Base-by-base conservation (phyloP, 108 stramenopile genomes). In the Pseudonitzschia delicatissima region DNA sequence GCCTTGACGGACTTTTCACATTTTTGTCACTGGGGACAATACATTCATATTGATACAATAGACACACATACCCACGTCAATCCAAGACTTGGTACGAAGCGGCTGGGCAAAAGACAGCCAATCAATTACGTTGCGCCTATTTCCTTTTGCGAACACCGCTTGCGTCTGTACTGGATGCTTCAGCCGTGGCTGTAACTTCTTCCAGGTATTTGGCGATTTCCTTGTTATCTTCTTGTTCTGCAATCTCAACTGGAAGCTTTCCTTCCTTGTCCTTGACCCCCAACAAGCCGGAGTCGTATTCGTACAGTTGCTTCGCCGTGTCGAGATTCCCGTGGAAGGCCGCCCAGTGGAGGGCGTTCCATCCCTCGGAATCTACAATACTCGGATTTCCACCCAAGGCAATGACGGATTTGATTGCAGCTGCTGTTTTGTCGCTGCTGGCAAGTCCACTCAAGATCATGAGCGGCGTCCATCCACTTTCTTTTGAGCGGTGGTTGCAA, bases 321-420 rank as follows among this genome's bases (percentile, higher is more conserved):
- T 84, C 79, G 29, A 82, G 74, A 66, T 79, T 86, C 18, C 87
- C 88, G 50, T 91, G 90, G 57, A 90, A 94, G 12, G 87, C 88
- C 18, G 90, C 78, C 92, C 93, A 94, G 66, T 94, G 93, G 36
- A 91, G 69, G 32, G 90, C 78, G 66, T 85, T 94, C 93, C 93
- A 94, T 2, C 90, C 88, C 62, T 94, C 93, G 58, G 74, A 66
- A 67, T 94, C 93, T 9, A 68, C 66, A 66, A 81, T 67, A 31
- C 78, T 69, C 8, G 88, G 83, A 67, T 94, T 85, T 26, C 83
- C 93, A 8, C 90, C 93, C 21, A 94, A 37, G 9, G 11, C 31
- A 60, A 78, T 80, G 40, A 89, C 65, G 47, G 80, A 59, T 61
- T 66, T 72, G 80, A 91, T 78, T 2, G 82, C 87, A 26, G 69